Conservation (phyloP, 2,329 filamentous ascomycete genomes). For the Pseudofabraea citricarpa region DNA sequence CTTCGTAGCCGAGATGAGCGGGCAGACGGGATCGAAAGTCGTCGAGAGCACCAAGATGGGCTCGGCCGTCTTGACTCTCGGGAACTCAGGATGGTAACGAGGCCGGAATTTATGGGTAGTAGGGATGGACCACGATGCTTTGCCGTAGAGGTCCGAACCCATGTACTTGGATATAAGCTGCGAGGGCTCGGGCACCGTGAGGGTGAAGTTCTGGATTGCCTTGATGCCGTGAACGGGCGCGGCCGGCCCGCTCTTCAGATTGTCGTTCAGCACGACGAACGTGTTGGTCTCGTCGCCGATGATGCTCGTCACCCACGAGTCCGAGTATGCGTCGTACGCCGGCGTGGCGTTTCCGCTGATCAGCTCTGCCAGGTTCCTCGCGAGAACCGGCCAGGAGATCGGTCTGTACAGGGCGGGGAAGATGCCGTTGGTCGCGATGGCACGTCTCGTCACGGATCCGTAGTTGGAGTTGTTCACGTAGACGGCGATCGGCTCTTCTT, state of each 20-base stretch:
- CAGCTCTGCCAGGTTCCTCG: conserved; percentile 11
- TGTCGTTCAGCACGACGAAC: conserved; percentile 11
- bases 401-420: conserved; percentile 37
- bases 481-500: conserved; percentile 16
- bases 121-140: conserved; percentile 10
- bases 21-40: conserved; percentile 20
- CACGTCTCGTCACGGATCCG: conserved; percentile 12
- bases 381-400: conserved; percentile 8
- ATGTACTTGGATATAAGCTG: conserved; percentile 9
- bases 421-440: conserved; percentile 25
- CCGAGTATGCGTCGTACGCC: conserved; percentile 27
- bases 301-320: conserved; percentile 6
- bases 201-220: conserved; percentile 7
- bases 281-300: conserved; percentile 10
- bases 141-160: conserved; percentile 9
- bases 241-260: conserved; percentile 5
- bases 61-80: conserved; percentile 15
- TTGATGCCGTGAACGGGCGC: conserved; percentile 12
- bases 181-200: conserved; percentile 1
- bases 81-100: conserved; percentile 12
- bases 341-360: conserved; percentile 11
- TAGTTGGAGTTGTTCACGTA: conserved; percentile 17
- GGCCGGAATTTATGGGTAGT: conserved; percentile 13
- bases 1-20: conserved; percentile 15
- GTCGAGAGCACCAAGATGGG: conserved; percentile 21